A percentile compares a stretch with the other conserved stretches of the same genome.
These are phyloP conservation scores for Daldinia eschscholtzii DNA, from an alignment of 2,329 filamentous ascomycete species.

Conservation along the genomic window DNA sequence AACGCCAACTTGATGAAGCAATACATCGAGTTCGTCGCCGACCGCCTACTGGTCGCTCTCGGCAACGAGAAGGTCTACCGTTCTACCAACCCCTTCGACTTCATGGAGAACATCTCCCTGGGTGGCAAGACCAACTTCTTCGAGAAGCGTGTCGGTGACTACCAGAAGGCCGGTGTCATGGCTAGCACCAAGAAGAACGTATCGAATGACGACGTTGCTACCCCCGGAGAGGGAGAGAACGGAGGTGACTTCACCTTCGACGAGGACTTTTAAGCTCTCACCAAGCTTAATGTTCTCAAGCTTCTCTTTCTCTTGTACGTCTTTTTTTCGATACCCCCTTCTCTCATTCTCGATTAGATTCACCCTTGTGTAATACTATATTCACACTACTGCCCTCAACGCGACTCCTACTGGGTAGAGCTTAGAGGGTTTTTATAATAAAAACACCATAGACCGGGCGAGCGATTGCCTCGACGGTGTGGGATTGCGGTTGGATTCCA, in stretches of 20 bases:
- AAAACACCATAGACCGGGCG: slow-evolving; percentile 34
- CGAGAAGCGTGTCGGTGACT: slow-evolving; percentile 99
- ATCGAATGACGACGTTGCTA: slow-evolving; percentile 57
- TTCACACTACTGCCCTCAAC: slow-evolving; percentile 8
- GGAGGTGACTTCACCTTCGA: slow-evolving; percentile 91
- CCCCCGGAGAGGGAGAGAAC: slow-evolving; percentile 66
- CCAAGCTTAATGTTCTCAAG: background rate
- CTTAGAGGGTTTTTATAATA: slow-evolving; percentile 13
- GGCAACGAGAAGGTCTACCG: slow-evolving; percentile 97
- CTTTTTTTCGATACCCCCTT: slow-evolving; percentile 46
- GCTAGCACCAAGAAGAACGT: slow-evolving; percentile 82
- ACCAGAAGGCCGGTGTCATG: slow-evolving; percentile 99
- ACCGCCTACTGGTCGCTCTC: slow-evolving; percentile 91
- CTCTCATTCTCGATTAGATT: slow-evolving; percentile 18
- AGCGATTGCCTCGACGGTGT: slow-evolving; percentile 38
- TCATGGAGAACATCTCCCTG: slow-evolving; percentile 99
- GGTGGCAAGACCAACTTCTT: slow-evolving; percentile 99
- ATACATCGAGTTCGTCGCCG: slow-evolving; percentile 99
- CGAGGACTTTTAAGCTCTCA: slow-evolving; percentile 85
- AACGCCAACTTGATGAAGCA: slow-evolving; percentile 98
- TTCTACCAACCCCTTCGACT: slow-evolving; percentile 96
- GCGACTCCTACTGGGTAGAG: slow-evolving; percentile 15
- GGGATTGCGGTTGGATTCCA: slow-evolving; percentile 26
- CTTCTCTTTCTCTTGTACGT: slow-evolving; percentile 18
- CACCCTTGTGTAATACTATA: slow-evolving; percentile 31